A percentile compares a stretch with the other conserved stretches of the same genome.
phyloP scores from a whole-genome alignment of 116 monocot species.

The Zostera marina region DNA sequence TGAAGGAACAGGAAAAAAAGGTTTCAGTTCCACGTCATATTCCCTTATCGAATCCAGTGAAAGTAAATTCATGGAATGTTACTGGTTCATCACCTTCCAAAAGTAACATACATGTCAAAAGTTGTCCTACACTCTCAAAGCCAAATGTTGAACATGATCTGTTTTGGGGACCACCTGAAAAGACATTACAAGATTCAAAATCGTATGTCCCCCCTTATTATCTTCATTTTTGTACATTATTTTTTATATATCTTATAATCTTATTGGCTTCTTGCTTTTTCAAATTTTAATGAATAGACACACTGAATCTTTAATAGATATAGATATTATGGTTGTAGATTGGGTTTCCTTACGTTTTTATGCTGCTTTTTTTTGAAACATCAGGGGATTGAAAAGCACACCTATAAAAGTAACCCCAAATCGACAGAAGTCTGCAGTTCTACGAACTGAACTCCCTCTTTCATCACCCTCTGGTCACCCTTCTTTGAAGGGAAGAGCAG shows the following conservation, averaged over 20 bases:
- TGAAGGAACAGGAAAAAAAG: slow-evolving; percentile 71
- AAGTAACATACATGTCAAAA: slow-evolving; percentile 17
- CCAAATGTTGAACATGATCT: slow-evolving; percentile 49
- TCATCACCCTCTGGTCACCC: slow-evolving; percentile 18
- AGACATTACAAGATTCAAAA: slow-evolving; percentile 44
- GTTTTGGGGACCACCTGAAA: slow-evolving; percentile 82
- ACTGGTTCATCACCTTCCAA: slow-evolving; percentile 28
- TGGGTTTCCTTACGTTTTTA: no score
- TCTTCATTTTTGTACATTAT: no score
- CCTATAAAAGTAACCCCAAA: slow-evolving; percentile 20
- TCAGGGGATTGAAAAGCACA: slow-evolving; percentile 26
- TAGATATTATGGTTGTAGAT: no score
- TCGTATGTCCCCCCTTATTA: slow-evolving; percentile 26
- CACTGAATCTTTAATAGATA: no score
- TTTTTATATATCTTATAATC: no score
- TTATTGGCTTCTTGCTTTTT: no score
- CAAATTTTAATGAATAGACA: no score
- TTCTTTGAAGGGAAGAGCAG: slow-evolving; percentile 35
- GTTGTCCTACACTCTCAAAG: slow-evolving; percentile 27
- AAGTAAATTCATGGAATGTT: slow-evolving; percentile 28
- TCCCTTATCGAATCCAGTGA: slow-evolving; percentile 24
- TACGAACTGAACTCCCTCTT: slow-evolving; percentile 11
- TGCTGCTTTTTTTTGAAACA: neutral
- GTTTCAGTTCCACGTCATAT: slow-evolving; percentile 24
- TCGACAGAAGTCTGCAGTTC: slow-evolving; percentile 32